Conservation (phyloP, 371 early-diverging fungal genomes). For the Aphelidium insulamus region DNA sequence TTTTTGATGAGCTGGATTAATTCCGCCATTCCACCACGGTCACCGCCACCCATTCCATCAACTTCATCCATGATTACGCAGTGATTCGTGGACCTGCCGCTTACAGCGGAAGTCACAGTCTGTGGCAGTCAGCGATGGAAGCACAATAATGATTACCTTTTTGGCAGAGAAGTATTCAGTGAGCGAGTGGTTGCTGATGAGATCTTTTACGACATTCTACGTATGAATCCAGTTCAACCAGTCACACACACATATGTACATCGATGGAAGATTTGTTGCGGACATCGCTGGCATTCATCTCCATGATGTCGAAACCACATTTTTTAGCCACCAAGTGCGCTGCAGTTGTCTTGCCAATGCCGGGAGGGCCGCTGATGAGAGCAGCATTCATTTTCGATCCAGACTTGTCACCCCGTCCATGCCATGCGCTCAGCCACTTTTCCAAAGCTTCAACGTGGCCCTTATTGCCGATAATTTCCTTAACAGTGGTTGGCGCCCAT, state of each 20-base stretch:
- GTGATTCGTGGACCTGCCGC: constrained; percentile 4
- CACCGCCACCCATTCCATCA: constrained; percentile 98
- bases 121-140: too few relatives aligned
- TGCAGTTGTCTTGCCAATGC: constrained; percentile 97
- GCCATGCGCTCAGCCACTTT: constrained; percentile 33
- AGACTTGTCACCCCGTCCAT: constrained; percentile 12
- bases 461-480: constrained; percentile 89
- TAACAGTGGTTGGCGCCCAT: constrained; percentile 59
- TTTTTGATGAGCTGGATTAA: constrained; percentile 78
- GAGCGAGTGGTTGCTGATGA: constrained; percentile 17
- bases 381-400: constrained; percentile 31
- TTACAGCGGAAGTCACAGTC: background rate
- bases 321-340: constrained; percentile 69
- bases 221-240: background rate
- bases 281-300: constrained; percentile 98
- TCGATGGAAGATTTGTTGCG: constrained; percentile 75
- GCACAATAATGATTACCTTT: too few relatives aligned
- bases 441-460: constrained; percentile 34
- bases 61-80: constrained; percentile 99
- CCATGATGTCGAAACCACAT: constrained; percentile 66
- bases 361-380: constrained; percentile 91
- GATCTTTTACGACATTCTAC: constrained; percentile 18
- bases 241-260: constrained; percentile 13
- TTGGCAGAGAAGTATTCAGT: constrained; percentile 20
- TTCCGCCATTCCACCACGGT: constrained; percentile 91